A percentile compares a stretch with the other conserved stretches of the same genome.
These are phyloP conservation scores for Xylariaceae sp. DNA, from an alignment of 2,329 filamentous ascomycete genomes.

Conservation along the genomic window DNA sequence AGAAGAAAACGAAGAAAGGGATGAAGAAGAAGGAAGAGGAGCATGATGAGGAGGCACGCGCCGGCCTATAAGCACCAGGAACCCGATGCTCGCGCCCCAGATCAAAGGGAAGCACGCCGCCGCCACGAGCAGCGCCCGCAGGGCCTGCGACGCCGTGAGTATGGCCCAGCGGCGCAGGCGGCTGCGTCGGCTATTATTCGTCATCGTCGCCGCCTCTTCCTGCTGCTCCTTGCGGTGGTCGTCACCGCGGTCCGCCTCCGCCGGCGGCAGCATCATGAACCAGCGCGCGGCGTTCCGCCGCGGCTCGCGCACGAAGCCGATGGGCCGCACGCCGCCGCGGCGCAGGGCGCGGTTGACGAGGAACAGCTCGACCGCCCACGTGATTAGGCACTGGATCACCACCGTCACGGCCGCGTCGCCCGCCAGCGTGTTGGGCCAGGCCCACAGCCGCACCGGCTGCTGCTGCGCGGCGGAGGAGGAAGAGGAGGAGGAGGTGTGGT, in stretches of 20 bases:
- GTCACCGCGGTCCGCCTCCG: constrained; percentile 15
- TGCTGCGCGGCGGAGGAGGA: too few species aligned
- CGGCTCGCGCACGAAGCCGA: constrained; percentile 36
- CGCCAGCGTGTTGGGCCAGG: constrained; percentile 42
- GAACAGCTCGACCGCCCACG: constrained; percentile 41
- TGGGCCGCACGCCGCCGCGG: constrained; percentile 36
- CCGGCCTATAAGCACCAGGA: constrained; percentile 32
- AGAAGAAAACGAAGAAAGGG: too few species aligned
- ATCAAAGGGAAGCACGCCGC: constrained; percentile 34
- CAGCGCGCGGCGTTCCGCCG: constrained; percentile 28
- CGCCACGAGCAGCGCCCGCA: constrained; percentile 29
- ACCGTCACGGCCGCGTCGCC: constrained; percentile 44
- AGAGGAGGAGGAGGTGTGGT: constrained; percentile 36
- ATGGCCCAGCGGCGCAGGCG: constrained; percentile 23
- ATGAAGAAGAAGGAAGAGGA: too few species aligned
- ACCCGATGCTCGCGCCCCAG: constrained; percentile 36
- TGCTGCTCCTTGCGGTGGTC: not conserved
- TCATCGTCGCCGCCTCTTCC: not conserved
- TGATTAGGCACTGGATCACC: constrained; percentile 41
- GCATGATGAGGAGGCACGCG: too few species aligned
- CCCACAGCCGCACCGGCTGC: constrained; percentile 32
- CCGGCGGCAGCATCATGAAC: constrained; percentile 34
- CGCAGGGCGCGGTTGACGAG: constrained; percentile 41
- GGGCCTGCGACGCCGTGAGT: constrained; percentile 28
- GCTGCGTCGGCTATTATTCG: constrained; percentile 10